phyloP scores from a whole-genome alignment of 257 asterid species.

The Gentiana dahurica region DNA sequence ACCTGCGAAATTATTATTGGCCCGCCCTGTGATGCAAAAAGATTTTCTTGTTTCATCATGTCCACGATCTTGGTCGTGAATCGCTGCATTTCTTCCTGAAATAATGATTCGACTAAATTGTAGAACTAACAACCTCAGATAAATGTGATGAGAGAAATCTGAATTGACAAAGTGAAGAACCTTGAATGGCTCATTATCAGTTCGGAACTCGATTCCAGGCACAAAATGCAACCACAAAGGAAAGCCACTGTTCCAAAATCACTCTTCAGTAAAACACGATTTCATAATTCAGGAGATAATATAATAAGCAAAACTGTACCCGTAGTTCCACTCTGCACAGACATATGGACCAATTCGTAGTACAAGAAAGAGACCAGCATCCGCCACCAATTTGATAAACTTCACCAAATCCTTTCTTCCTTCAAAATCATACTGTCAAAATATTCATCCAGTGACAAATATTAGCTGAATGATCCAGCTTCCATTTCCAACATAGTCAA shows the following conservation, averaged over 20 bases:
- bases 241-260: conserved; percentile 45
- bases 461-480: no score
- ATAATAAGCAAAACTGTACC: conserved; percentile 24
- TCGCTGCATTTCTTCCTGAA: conserved; percentile 83
- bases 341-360: conserved; percentile 92
- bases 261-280: background rate
- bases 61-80: conserved; percentile 79
- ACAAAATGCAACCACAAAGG: conserved; percentile 96
- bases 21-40: conserved; percentile 89
- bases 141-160: no score
- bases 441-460: no score
- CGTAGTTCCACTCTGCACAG: conserved; percentile 94
- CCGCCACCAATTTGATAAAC: conserved; percentile 73
- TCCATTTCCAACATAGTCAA: no score
- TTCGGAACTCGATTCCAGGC: conserved; percentile 83
- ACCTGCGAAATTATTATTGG: conserved; percentile 93
- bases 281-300: background rate
- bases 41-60: conserved; percentile 70
- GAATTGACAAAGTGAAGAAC: conserved; percentile 13
- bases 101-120: background rate
- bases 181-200: conserved; percentile 79
- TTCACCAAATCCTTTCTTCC: conserved; percentile 81
- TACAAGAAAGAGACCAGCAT: conserved; percentile 66
- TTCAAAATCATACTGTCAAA: conserved; percentile 65
- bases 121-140: conserved; percentile 1